Percentiles rank a stretch among this genome's conserved stretches.
phyloP scores from a whole-genome alignment of 257 asterid species.

The Gentiana straminea region DNA sequence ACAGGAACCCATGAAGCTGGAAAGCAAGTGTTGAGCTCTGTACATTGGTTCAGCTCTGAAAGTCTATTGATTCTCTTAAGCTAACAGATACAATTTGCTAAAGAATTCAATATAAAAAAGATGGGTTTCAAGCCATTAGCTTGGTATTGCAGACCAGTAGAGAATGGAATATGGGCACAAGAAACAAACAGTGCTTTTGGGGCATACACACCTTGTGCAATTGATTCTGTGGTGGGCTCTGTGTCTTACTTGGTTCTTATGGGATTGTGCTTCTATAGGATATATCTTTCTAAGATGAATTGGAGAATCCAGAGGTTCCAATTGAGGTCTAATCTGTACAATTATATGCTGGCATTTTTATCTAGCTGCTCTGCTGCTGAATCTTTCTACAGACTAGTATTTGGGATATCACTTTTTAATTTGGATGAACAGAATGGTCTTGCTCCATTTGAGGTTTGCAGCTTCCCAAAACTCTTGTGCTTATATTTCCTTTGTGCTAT shows the following conservation, averaged over 20 bases:
- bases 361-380: constrained; percentile 72
- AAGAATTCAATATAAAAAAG: neutral
- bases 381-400: constrained; percentile 58
- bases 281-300: constrained; percentile 49
- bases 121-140: constrained; percentile 75
- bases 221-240: constrained; percentile 61
- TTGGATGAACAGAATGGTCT: constrained; percentile 51
- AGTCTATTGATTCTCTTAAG: too few species aligned
- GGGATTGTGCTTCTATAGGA: constrained; percentile 52
- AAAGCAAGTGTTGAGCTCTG: too few species aligned
- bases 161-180: constrained; percentile 69
- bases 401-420: constrained; percentile 70
- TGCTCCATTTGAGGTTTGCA: constrained; percentile 79
- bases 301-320: constrained; percentile 54
- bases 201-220: constrained; percentile 80
- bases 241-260: constrained; percentile 59
- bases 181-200: constrained; percentile 84
- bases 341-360: constrained; percentile 61
- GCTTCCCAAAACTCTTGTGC: neutral
- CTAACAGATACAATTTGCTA: too few species aligned
- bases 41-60: too few species aligned
- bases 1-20: too few species aligned
- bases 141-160: constrained; percentile 85
- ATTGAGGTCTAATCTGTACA: constrained; percentile 64
- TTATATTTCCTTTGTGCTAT: too few species aligned